A percentile compares a stretch with the other conserved stretches of the same genome.
These are phyloP conservation scores for Xylaria sp. DNA, from an alignment of 2,329 filamentous ascomycete species.

Conservation along the genomic window DNA sequence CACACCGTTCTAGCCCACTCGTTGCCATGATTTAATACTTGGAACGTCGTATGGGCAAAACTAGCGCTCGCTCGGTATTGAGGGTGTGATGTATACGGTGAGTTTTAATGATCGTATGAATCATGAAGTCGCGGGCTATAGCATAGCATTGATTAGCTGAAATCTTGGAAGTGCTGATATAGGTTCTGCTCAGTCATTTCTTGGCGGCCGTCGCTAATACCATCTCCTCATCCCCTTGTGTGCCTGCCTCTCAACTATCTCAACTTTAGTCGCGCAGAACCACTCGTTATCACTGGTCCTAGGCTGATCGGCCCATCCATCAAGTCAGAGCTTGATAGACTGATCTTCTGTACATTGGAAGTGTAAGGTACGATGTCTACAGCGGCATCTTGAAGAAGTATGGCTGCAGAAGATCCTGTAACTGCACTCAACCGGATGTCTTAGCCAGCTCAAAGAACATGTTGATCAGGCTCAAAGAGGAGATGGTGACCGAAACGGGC, in stretches of 20 bases:
- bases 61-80: conserved; percentile 42
- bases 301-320: background rate
- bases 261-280: conserved; percentile 11
- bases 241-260: conserved; percentile 7
- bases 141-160: conserved; percentile 32
- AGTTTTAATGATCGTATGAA: conserved; percentile 42
- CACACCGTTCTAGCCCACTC: conserved; percentile 44
- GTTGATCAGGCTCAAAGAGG: conserved; percentile 37
- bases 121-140: conserved; percentile 31
- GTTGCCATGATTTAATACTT: conserved; percentile 48
- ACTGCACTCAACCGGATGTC: conserved; percentile 33
- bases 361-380: conserved; percentile 1
- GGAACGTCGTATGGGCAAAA: conserved; percentile 43
- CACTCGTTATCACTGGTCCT: conserved; percentile 10
- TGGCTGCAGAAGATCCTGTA: conserved; percentile 26
- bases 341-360: background rate
- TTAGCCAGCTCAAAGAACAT: conserved; percentile 31
- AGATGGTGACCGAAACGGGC: conserved; percentile 35
- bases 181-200: conserved; percentile 22
- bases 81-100: conserved; percentile 43
- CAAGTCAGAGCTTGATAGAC: conserved; percentile 4
- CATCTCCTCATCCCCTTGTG: conserved; percentile 8
- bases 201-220: conserved; percentile 28
- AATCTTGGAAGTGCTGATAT: conserved; percentile 33
- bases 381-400: conserved; percentile 23